Conservation (phyloP, 768 basidiomycete genomes). For the Rhizopogon salebrosus region DNA sequence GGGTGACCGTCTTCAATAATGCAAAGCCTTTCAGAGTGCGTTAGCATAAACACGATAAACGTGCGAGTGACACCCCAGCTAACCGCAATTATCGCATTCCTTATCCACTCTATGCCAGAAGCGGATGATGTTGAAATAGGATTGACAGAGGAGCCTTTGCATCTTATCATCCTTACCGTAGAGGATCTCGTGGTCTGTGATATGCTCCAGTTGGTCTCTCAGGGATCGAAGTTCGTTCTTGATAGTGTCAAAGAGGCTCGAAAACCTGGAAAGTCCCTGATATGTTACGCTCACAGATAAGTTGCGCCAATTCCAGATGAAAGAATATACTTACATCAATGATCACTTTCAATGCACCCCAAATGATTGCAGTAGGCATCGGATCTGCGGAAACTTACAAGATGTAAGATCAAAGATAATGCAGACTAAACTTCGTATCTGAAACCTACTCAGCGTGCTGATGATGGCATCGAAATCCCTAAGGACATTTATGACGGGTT, state of each 20-base stretch:
- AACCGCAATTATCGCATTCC: slow-evolving; percentile 11
- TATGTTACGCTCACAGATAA: neutral
- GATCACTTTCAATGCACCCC: neutral
- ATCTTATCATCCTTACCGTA: slow-evolving; percentile 12
- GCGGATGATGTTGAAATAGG: slow-evolving; percentile 18
- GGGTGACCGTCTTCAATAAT: neutral
- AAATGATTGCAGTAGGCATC: neutral
- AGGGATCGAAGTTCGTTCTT: slow-evolving; percentile 11
- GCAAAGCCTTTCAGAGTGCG: neutral
- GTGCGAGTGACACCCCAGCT: neutral
- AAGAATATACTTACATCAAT: neutral
- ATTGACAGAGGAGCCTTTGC: slow-evolving; percentile 9
- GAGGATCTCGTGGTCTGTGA: slow-evolving; percentile 10
- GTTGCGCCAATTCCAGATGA: neutral
- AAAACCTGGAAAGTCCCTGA: slow-evolving; percentile 12
- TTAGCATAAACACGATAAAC: neutral
- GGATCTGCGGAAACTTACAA: neutral
- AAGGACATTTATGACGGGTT: neutral
- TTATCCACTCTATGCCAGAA: slow-evolving; percentile 21
- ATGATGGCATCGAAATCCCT: neutral
- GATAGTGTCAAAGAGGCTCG: slow-evolving; percentile 17
- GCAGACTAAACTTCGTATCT: neutral
- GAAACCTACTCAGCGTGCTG: neutral
- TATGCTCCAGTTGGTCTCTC: slow-evolving; percentile 7
- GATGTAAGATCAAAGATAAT: neutral